Base-by-base conservation (phyloP, 805 yeast genomes). In the Teunomyces atbi region DNA sequence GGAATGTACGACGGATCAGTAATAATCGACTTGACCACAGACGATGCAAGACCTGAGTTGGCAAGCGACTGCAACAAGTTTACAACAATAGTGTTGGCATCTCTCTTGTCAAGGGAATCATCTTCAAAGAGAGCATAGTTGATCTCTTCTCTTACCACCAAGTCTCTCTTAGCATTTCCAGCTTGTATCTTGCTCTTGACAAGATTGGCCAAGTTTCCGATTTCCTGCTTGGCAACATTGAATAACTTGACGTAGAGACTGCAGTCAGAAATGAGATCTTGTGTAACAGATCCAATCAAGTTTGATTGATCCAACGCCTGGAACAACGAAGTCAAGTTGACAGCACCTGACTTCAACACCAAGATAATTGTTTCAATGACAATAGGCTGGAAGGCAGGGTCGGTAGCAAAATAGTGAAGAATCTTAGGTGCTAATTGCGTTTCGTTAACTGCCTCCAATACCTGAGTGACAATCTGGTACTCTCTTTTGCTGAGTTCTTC, bases 31-130 rank as follows among this genome's bases (percentile, higher is more conserved):
- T 61, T 59, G 44, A 71, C 71, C 10, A 71, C 73, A 20, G 67
- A 64, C 19, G 66, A 48, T 6, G 70, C 75, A 48, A 71, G 67
- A n/a, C 77, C 77, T 12, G 75, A 70, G 27, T 59, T 47, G 20
- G 60, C 71, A 54, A 71, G 63, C n/a, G 74, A 68, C 47, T 71
- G 67, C 53, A 71, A 65, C 43, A 71, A 57, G 42, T 68, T 67
- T 27, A 62, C 61, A 11, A 70, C 61, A 21, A 71, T 57, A 10
- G 57, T 56, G 46, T 65, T 55, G 15, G 55, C 43, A 40, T 48
- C 53, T 45, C 55, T 45, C 47, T 49, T 54, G 28, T 49, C 50
- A 12, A 39, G 16, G 5, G 32, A 35, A 4, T 47, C 46, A 12
- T 41, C 27, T 12, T 50, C 47, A 43, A n/a, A 45, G 36, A 27